Conservation (phyloP, 2,329 filamentous ascomycete genomes). For the Torrubiella hemipterigena region DNA sequence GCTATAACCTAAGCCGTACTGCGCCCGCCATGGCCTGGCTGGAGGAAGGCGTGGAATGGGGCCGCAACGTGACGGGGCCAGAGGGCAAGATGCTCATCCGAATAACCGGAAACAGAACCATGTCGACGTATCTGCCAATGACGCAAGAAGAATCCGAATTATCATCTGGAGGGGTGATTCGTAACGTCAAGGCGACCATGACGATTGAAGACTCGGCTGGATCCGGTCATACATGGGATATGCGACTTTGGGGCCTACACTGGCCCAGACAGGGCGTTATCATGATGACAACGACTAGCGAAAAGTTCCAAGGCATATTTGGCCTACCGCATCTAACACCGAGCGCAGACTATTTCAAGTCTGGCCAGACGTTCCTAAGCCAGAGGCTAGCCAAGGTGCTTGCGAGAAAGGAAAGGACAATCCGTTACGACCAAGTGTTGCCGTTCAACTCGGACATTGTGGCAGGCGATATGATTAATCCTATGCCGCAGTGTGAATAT, state of each 20-base stretch:
- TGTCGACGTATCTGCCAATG: slow-evolving; percentile 30
- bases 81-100: slow-evolving; percentile 59
- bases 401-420: slow-evolving; percentile 45
- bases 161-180: slow-evolving; percentile 40
- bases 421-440: slow-evolving; percentile 45
- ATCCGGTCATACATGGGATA: slow-evolving; percentile 62
- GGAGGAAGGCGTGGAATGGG: slow-evolving; percentile 47
- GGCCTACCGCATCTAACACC: slow-evolving; percentile 74
- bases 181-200: slow-evolving; percentile 58
- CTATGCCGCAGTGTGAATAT: slow-evolving; percentile 73
- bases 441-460: slow-evolving; percentile 68
- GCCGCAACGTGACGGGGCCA: slow-evolving; percentile 66
- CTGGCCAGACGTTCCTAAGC: slow-evolving; percentile 56
- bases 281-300: slow-evolving; percentile 77
- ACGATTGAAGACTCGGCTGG: slow-evolving; percentile 60
- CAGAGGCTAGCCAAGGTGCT: slow-evolving; percentile 58
- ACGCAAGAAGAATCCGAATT: slow-evolving; percentile 18
- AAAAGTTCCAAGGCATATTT: slow-evolving; percentile 90
- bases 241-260: slow-evolving; percentile 74
- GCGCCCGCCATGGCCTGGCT: slow-evolving; percentile 56
- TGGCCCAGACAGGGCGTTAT: slow-evolving; percentile 71
- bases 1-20: slow-evolving; percentile 53
- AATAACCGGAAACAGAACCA: slow-evolving; percentile 42
- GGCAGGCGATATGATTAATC: slow-evolving; percentile 43
- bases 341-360: slow-evolving; percentile 39